Evolutionary conservation across 192 early-diverging fungal genomes (phyloP).

Genomic region (Backusella mclennaniae): DNA sequence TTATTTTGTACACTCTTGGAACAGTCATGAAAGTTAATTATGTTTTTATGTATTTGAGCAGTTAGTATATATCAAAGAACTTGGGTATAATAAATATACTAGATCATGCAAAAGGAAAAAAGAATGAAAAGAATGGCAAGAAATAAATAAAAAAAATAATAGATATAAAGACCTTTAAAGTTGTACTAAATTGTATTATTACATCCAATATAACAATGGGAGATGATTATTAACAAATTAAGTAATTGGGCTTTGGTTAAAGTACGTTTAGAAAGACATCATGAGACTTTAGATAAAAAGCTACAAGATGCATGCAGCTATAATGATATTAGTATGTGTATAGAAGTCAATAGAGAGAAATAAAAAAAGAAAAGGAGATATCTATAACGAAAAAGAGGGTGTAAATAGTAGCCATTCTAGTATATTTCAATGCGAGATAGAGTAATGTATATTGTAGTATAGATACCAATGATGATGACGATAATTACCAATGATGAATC

Average conservation of each 20-base stretch:
- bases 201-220: background rate
- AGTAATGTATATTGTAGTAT: background rate
- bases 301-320: constrained; percentile 2
- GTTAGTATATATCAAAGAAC: background rate
- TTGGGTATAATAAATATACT: background rate
- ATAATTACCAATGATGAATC: background rate
- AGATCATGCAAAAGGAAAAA: background rate
- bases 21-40: background rate
- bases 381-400: background rate
- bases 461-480: background rate
- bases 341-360: background rate
- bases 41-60: background rate
- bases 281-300: background rate
- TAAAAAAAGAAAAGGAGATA: background rate
- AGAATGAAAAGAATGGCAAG: background rate
- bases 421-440: background rate
- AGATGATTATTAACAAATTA: background rate
- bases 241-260: background rate
- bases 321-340: background rate
- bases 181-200: background rate
- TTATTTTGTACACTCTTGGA: constrained; percentile 2
- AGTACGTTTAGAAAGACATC: background rate
- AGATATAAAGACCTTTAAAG: background rate
- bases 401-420: background rate
- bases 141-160: background rate